Base-by-base conservation (phyloP, 768 basidiomycete species). In the Russula abietina region DNA sequence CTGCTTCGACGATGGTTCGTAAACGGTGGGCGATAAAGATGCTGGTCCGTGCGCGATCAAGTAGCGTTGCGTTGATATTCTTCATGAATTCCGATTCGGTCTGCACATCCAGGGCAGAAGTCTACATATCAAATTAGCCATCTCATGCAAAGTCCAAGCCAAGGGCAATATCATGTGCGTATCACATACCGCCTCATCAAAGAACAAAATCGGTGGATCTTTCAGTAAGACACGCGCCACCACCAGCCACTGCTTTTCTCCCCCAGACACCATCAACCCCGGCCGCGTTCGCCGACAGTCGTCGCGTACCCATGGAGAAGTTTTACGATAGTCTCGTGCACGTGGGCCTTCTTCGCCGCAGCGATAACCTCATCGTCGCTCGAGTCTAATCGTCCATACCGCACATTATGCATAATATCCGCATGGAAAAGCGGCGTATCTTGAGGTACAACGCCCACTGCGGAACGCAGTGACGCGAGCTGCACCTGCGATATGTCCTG, bases 241-340 rank as follows among this genome's bases (percentile, higher is more conserved):
- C 3, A 96, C 97, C 68, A 99, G 75, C 55, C 97, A 76, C 78
- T 99, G 97, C 75, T 99, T 99, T 81, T 99, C 97, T 1, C 97
- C 97, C 0, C 97, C 97, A 41, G 92, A 95, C 53, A 99, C 92
- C 97, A 99, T 99, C 71, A 98, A 73, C 5, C 97, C n/a, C n/a
- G n/a, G n/a, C n/a, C 97, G 45, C 97, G 77, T 75, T 99, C 97
- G 1, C 97, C 97, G 26, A 99, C 97, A 69, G 88, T 88, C 2
- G 97, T 98, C 45, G 75, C 70, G 73, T 97, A 99, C 60, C 87
- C 86, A 6, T 94, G 91, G 0, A 94, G 94, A 38, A 99, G 75
- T 39, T 82, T 78, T 76, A 81, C 76, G 60, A 99, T 83, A 3
- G 91, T 86, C 16, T 87, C 77, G 68, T 93, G 88, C 24, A 98